Base-by-base conservation (phyloP, 2,329 filamentous ascomycete genomes). In the Rhynchosporium secalis region DNA sequence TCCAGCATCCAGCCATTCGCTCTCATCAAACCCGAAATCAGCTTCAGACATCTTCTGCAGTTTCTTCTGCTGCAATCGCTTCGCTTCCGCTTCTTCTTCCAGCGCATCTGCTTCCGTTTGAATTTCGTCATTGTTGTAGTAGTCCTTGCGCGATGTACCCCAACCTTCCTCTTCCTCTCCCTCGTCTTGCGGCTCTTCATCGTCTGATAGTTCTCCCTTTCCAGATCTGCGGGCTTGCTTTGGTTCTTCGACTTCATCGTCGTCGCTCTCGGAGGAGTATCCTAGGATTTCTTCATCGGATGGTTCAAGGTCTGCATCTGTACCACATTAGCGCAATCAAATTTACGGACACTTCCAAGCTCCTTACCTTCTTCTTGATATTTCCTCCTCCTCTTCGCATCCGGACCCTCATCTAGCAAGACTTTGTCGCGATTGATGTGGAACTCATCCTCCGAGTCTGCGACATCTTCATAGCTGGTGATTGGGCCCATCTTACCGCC, bases 361-460 rank as follows among this genome's bases (percentile, higher is more conserved):
- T 71, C 56, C 57, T 58, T 65, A 83, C 84, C 83, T 65, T 95
- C 85, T 72, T 94, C 88, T 62, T 86, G 81, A 62, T 83, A 77
- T 69, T 86, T 89, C 70, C 88, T 86, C 72, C 87, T 82, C 67
- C 91, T 86, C 79, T 97, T 97, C 36, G 87, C 86, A 45, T 86
- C 84, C 13, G 89, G 91, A 40, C 83, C 89, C 68, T 96, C 92
- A 36, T 96, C 91, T 43, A 99, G 82, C 71, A 94, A 77, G 66
- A 99, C 87, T 73, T 91, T 89, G 76, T 99, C 95, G 67, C 90
- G 86, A 67, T 93, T 89, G 63, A 93, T 81, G 72, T 94, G 91
- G 75, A 96, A 96, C 74, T 96, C 92, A 75, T 99, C 95, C 75
- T 96, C 92, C 1, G 92, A 96, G 75, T 97, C 89, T 68, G 93